Evolutionary conservation across 371 early-diverging fungal genomes (phyloP).

Genomic region (Catenaria anguillulae): DNA sequence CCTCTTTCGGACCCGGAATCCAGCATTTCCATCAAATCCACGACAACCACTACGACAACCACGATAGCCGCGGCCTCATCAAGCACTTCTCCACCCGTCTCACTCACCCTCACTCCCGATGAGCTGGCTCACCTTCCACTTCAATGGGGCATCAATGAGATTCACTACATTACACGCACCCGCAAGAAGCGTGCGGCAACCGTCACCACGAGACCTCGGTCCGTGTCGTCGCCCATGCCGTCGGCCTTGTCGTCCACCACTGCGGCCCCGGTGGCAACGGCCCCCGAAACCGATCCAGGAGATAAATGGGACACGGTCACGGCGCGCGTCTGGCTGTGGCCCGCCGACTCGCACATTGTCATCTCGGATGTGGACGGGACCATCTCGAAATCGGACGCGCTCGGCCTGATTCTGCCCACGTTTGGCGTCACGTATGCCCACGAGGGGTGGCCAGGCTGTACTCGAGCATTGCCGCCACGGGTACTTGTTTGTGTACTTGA

Average conservation of each 20-base stretch:
- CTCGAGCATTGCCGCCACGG: slow-evolving; percentile 88
- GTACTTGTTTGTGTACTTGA: slow-evolving; percentile 91
- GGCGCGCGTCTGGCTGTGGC: slow-evolving; percentile 1
- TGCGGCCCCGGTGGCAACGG: no score
- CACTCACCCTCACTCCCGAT: background rate
- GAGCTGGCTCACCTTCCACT: background rate
- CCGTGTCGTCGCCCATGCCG: no score
- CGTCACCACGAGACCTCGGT: no score
- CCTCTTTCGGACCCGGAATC: no score
- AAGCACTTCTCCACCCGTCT: no score
- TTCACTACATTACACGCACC: background rate
- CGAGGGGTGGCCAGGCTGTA: slow-evolving; percentile 85
- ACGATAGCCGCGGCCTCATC: no score
- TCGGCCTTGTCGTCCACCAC: no score
- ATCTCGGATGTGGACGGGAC: slow-evolving; percentile 99
- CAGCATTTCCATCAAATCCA: no score
- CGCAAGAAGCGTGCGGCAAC: no score
- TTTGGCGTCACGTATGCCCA: slow-evolving; percentile 99
- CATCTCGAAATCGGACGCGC: slow-evolving; percentile 94
- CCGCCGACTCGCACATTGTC: slow-evolving; percentile 60
- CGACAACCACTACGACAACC: no score
- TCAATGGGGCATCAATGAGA: background rate
- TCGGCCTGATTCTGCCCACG: slow-evolving; percentile 88
- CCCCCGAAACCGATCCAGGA: no score
- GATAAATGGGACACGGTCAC: no score